These are phyloP conservation scores for Leucosporidium scottii DNA, from an alignment of 768 basidiomycete genomes.

Conservation along the genomic window DNA sequence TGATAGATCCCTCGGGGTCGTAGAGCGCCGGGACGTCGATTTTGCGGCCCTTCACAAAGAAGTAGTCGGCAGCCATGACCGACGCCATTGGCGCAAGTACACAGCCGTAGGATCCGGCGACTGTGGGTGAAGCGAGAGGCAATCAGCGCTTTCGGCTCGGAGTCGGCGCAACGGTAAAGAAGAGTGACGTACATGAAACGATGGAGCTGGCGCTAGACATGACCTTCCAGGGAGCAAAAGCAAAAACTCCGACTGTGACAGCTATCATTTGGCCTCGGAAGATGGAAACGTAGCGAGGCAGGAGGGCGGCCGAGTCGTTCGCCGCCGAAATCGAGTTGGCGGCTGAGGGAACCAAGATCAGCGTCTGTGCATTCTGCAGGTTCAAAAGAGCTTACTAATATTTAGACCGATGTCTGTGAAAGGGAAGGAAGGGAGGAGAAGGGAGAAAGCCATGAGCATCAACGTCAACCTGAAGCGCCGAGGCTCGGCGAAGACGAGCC, in stretches of 20 bases:
- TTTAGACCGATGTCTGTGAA: slow-evolving; percentile 44
- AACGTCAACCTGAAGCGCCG: no score
- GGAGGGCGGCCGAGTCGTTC: slow-evolving; percentile 71
- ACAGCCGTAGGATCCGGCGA: slow-evolving; percentile 53
- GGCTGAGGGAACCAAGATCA: slow-evolving; percentile 40
- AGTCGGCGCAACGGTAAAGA: not conserved
- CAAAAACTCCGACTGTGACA: slow-evolving; percentile 56
- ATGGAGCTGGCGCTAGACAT: slow-evolving; percentile 46
- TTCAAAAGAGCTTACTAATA: no score
- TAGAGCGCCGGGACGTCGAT: slow-evolving; percentile 83
- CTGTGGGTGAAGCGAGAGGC: not conserved
- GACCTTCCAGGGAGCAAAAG: slow-evolving; percentile 65
- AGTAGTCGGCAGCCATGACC: slow-evolving; percentile 64
- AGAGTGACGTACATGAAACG: slow-evolving; percentile 23
- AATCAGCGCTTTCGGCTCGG: not conserved
- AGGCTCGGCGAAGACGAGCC: no score
- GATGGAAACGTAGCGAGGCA: slow-evolving; percentile 69
- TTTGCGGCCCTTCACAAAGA: slow-evolving; percentile 62
- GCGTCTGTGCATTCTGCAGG: no score
- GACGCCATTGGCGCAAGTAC: slow-evolving; percentile 78
- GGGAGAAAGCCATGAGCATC: no score
- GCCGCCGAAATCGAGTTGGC: slow-evolving; percentile 72
- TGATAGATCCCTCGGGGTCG: slow-evolving; percentile 50
- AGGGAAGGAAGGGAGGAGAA: no score
- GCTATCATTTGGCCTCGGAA: slow-evolving; percentile 63